Base-by-base conservation (phyloP, 2,329 filamentous ascomycete genomes). In the Cryphonectria japonica region DNA sequence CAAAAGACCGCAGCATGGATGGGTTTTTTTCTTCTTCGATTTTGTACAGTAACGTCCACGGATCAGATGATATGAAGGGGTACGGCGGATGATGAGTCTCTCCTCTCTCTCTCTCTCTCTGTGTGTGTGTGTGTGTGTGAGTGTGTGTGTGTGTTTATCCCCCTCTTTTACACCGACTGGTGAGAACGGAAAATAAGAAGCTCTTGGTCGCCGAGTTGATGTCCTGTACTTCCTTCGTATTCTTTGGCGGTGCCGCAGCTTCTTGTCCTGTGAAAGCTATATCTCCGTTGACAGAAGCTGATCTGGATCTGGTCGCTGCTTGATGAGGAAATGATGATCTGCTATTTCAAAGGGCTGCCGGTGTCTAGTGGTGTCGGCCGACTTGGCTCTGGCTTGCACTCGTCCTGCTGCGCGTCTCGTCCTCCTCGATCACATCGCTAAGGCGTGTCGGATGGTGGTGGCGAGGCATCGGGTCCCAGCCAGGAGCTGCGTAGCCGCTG, bases 371-470 rank as follows among this genome's bases (percentile, higher is more conserved):
- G 41, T 76, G 78, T 26, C 87, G 86, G 77, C 87, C 89, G 74
- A 85, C 80, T 73, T 89, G 87, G 78, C 90, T 91, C 73, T 90
- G 87, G 78, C 90, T 91, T 14, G 89, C 90, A 75, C 92, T 93
- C 19, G 92, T 93, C 32, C 92, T 88, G 78, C 92, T 93, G 66
- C 90, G 86, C 81, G 97, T 93, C 75, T 96, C 93, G 74, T 97
- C 92, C 78, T 94, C 94, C 78, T 94, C 92, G 41, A 96, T 86
- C 39, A 97, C 94, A 81, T 97, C 94, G 79, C 94, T 97, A 73
- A 97, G 84, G 70, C 95, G 85, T 11, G 94, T 97, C 0, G 94
- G 94, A 81, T 97, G 94, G 75, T 96, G 93, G 80, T 97, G 94
- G 69, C 90, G 87, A 34, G 91, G 91, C 73, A 93, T 84, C n/a